These are phyloP conservation scores for Fusarium praegraminearum DNA, from an alignment of 2,329 filamentous ascomycete species.

Conservation along the genomic window DNA sequence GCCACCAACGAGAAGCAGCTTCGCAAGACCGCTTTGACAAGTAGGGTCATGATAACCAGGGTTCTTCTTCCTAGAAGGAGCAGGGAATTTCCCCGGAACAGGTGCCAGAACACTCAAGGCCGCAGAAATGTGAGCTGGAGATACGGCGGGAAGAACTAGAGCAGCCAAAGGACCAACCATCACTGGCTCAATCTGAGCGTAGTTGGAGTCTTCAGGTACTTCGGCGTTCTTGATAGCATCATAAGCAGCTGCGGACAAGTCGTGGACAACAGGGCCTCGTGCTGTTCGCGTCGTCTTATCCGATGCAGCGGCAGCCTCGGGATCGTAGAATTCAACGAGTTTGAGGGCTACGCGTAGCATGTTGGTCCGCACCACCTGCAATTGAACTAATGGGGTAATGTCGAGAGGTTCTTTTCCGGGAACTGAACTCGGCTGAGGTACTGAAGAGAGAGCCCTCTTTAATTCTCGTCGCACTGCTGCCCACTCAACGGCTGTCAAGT, in stretches of 20 bases:
- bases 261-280: conserved; percentile 58
- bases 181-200: conserved; percentile 76
- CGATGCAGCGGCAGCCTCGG: conserved; percentile 54
- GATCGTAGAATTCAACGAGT: conserved; percentile 85
- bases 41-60: conserved; percentile 84
- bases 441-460: conserved; percentile 57
- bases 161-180: conserved; percentile 85
- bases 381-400: conserved; percentile 72
- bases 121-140: conserved; percentile 84
- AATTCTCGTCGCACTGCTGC: conserved; percentile 59
- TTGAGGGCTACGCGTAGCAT: conserved; percentile 89
- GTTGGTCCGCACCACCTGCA: conserved; percentile 88
- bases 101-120: conserved; percentile 84
- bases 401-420: conserved; percentile 53
- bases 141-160: conserved; percentile 83
- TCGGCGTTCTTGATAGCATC: conserved; percentile 58
- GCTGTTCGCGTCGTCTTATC: conserved; percentile 49
- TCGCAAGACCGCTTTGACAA: conserved; percentile 85
- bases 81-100: conserved; percentile 77
- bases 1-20: conserved; percentile 87
- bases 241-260: conserved; percentile 67
- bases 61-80: conserved; percentile 79
- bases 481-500: conserved; percentile 75
- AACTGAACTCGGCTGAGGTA: conserved; percentile 51
- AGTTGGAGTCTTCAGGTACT: conserved; percentile 56